A percentile compares a stretch with the other conserved stretches of the same genome.
Evolutionary conservation across 768 basidiomycete species (phyloP).

Genomic region (Mycena rosella): DNA sequence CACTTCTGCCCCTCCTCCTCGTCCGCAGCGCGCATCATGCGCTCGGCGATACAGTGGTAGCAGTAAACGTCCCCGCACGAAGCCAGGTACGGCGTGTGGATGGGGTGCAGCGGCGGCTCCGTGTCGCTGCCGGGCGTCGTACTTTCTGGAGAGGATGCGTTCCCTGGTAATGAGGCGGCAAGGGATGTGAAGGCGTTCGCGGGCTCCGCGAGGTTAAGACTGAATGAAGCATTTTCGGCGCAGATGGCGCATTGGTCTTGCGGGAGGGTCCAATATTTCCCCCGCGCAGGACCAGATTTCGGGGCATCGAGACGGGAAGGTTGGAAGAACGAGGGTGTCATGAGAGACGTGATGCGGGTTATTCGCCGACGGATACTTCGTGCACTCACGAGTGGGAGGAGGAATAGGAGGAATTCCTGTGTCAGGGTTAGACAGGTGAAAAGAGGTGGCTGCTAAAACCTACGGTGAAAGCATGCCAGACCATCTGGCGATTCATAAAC

Average conservation of each 20-base stretch:
- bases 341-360: conserved; percentile 50
- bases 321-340: conserved; percentile 47
- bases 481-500: conserved; percentile 99
- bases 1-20: conserved; percentile 73
- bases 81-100: conserved; percentile 86
- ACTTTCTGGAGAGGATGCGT: conserved; percentile 41
- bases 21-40: conserved; percentile 79
- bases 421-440: conserved; percentile 14
- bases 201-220: conserved; percentile 67
- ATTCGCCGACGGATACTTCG: conserved; percentile 72
- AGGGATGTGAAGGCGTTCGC: conserved; percentile 61
- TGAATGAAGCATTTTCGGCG: conserved; percentile 77
- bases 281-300: conserved; percentile 46
- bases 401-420: conserved; percentile 95
- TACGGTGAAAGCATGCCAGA: conserved; percentile 99
- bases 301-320: conserved; percentile 16
- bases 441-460: conserved; percentile 44
- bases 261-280: conserved; percentile 79
- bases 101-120: conserved; percentile 69
- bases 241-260: conserved; percentile 92
- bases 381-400: conserved; percentile 86
- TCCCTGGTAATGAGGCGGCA: conserved; percentile 37
- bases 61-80: conserved; percentile 92
- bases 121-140: conserved; percentile 45
- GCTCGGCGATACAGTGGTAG: conserved; percentile 92